phyloP scores from a whole-genome alignment of 108 stramenopile genomes.

The Pseudonitzschia delicatissima region DNA sequence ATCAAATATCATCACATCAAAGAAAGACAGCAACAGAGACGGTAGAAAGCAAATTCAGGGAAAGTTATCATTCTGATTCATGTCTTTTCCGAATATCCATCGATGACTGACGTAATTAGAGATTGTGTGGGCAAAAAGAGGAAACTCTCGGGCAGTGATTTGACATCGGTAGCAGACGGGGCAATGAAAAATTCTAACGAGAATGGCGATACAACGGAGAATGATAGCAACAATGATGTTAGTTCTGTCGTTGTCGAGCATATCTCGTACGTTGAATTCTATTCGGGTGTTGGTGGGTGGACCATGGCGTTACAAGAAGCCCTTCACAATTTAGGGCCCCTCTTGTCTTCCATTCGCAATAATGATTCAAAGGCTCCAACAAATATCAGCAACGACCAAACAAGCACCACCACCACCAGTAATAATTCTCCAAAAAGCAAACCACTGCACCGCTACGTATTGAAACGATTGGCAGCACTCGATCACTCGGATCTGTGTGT shows the following conservation, averaged over 20 bases:
- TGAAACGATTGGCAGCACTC: constrained; percentile 53
- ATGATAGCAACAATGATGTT: not conserved
- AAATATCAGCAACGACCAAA: too few relatives aligned
- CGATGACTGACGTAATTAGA: too few relatives aligned
- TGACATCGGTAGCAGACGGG: not conserved
- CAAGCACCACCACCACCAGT: not conserved
- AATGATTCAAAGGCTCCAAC: not conserved
- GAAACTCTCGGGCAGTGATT: too few relatives aligned
- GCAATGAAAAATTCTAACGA: not conserved
- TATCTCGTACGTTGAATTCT: constrained; percentile 77
- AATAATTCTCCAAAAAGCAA: not conserved
- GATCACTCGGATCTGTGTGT: constrained; percentile 80
- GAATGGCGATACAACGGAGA: not conserved
- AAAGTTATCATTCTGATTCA: too few relatives aligned
- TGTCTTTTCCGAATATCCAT: too few relatives aligned
- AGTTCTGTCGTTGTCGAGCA: not conserved
- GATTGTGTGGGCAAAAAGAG: too few relatives aligned
- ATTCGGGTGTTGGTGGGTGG: constrained; percentile 93
- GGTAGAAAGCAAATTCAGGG: too few relatives aligned
- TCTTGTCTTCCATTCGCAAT: not conserved
- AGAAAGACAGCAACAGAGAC: too few relatives aligned
- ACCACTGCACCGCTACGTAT: not conserved
- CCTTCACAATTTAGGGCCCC: not conserved
- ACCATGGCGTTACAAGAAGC: constrained; percentile 70
- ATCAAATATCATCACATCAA: too few relatives aligned